A percentile compares a stretch with the other conserved stretches of the same genome.
These are phyloP conservation scores for Fonsecaea pugnacius DNA, from an alignment of 2,329 filamentous ascomycete genomes.

Conservation along the genomic window DNA sequence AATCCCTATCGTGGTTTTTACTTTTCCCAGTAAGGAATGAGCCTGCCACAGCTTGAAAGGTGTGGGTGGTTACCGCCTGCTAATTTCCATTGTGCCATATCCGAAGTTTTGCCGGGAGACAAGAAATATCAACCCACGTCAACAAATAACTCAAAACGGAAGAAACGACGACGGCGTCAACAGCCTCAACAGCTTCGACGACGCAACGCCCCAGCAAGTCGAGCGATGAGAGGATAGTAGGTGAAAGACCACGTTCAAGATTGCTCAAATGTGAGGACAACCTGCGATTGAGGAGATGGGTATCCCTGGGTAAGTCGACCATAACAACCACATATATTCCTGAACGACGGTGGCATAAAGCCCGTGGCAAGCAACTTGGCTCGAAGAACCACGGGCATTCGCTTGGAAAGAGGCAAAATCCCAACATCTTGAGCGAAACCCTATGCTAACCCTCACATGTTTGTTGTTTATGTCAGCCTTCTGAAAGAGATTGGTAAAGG, in stretches of 20 bases:
- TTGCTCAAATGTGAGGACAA: not conserved
- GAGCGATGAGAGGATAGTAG: not conserved
- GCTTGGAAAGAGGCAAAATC: not conserved
- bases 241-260: not conserved
- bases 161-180: not conserved
- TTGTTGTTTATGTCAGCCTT: constrained; percentile 62
- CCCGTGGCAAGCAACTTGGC: not conserved
- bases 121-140: not conserved
- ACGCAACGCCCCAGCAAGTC: not conserved
- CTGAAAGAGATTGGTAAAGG: constrained; percentile 87
- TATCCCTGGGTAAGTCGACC: constrained; percentile 49
- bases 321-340: not conserved
- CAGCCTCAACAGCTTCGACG: not conserved
- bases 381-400: not conserved
- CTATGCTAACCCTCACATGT: not conserved
- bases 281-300: constrained; percentile 42
- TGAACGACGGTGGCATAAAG: not conserved
- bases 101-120: not conserved
- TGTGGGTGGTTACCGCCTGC: not conserved
- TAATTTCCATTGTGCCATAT: not conserved
- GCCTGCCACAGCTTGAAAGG: not conserved
- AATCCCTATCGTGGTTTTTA: not conserved
- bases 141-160: not conserved
- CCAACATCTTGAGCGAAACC: not conserved
- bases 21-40: not conserved